Percentiles rank a stretch among this genome's conserved stretches.
These are phyloP conservation scores for Chaetomium sp. DNA, from an alignment of 2,329 filamentous ascomycete genomes.

Conservation along the genomic window DNA sequence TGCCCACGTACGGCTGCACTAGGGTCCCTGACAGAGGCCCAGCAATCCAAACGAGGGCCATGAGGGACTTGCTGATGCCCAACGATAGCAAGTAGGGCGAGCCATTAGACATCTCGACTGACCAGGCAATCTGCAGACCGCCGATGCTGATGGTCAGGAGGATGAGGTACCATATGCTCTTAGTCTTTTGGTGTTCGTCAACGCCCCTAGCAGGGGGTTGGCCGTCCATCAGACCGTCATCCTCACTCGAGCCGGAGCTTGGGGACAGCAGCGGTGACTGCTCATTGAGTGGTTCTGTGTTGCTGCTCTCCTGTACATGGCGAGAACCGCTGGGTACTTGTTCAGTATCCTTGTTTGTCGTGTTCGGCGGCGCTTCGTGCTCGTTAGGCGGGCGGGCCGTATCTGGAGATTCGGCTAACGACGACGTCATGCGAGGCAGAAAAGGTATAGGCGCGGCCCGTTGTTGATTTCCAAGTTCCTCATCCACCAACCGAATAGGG, in stretches of 20 bases:
- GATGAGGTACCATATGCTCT: slow-evolving; percentile 83
- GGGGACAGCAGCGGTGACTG: slow-evolving; percentile 54
- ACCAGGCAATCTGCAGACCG: slow-evolving; percentile 92
- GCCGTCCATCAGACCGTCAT: slow-evolving; percentile 42
- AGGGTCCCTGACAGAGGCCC: slow-evolving; percentile 76
- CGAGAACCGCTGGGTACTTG: slow-evolving; percentile 20
- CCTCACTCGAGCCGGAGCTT: slow-evolving; percentile 37
- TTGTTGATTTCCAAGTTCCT: slow-evolving; percentile 7
- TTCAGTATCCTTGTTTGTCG: slow-evolving; percentile 17
- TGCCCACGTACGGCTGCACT: slow-evolving; percentile 81
- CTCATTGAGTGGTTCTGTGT: slow-evolving; percentile 44
- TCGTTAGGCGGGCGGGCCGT: slow-evolving; percentile 38
- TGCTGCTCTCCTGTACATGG: slow-evolving; percentile 28
- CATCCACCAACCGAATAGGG: background rate
- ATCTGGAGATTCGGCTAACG: slow-evolving; percentile 39
- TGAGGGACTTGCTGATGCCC: slow-evolving; percentile 78
- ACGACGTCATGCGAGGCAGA: slow-evolving; percentile 45
- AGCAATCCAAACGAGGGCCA: slow-evolving; percentile 84
- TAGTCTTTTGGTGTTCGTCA: slow-evolving; percentile 63
- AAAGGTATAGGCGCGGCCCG: slow-evolving; percentile 6
- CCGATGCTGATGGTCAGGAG: slow-evolving; percentile 84
- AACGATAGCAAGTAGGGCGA: slow-evolving; percentile 81
- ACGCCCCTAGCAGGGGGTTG: slow-evolving; percentile 44
- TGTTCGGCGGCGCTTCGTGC: slow-evolving; percentile 22
- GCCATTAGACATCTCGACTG: slow-evolving; percentile 90